These are phyloP conservation scores for Gossypium herbaceum DNA, from an alignment of 345 rosid species.

Conservation along the genomic window DNA sequence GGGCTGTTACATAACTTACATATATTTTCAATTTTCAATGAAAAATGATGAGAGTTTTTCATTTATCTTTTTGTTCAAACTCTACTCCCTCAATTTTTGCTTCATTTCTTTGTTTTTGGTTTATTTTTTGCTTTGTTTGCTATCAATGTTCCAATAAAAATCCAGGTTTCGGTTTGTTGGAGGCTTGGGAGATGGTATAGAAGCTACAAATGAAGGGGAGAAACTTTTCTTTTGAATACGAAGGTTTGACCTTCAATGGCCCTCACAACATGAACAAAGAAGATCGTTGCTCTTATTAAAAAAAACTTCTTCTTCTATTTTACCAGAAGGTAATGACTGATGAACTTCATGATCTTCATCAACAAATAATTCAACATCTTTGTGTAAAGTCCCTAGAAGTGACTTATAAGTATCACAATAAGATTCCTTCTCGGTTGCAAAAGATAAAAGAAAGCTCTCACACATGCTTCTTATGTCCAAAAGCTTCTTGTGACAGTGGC, in stretches of 20 bases:
- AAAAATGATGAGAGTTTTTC: no score
- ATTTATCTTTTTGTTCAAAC: no score
- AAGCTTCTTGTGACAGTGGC: constrained; percentile 73
- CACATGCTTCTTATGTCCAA: constrained; percentile 76
- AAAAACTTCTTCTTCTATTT: constrained; percentile 29
- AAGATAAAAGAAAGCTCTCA: constrained; percentile 83
- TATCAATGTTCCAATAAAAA: no score
- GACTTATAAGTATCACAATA: constrained; percentile 74
- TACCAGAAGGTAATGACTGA: constrained; percentile 30
- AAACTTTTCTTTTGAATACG: constrained; percentile 24
- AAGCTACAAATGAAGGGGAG: constrained; percentile 37
- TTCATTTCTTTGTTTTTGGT: no score
- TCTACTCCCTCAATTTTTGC: no score
- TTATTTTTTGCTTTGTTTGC: no score
- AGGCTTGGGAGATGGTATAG: constrained; percentile 64
- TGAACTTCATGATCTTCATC: constrained; percentile 54
- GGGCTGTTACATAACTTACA: no score
- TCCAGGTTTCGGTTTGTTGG: constrained; percentile 22
- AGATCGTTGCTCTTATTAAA: constrained; percentile 23
- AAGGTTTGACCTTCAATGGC: constrained; percentile 43
- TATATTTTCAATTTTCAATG: no score
- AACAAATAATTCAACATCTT: constrained; percentile 63
- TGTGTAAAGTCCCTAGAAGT: constrained; percentile 66
- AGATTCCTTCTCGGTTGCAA: constrained; percentile 66
- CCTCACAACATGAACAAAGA: constrained; percentile 70